Evolutionary conservation across 2,329 filamentous ascomycete genomes (phyloP).

Genomic region (Dichotomopilus funicola): DNA sequence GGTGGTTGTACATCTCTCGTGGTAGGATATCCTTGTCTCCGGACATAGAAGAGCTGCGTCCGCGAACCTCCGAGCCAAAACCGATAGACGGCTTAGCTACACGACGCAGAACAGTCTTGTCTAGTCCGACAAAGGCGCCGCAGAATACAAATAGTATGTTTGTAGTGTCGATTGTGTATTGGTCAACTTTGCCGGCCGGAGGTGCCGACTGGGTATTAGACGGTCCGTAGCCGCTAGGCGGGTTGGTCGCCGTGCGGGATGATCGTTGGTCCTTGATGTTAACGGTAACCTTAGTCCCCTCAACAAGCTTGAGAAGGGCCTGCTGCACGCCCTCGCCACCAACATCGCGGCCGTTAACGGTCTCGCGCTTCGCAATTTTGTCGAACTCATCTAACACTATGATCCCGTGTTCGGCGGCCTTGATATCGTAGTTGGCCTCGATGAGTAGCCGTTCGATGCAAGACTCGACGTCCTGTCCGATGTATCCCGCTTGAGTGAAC

Average conservation of each 20-base stretch:
- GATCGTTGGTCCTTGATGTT: conserved; percentile 75
- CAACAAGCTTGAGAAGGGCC: conserved; percentile 88
- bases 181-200: conserved; percentile 48
- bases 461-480: conserved; percentile 94
- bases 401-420: conserved; percentile 81
- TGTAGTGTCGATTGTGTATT: conserved; percentile 77
- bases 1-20: conserved; percentile 50
- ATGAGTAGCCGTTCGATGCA: conserved; percentile 87
- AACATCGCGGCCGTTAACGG: conserved; percentile 85
- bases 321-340: conserved; percentile 96
- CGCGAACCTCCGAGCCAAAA: conserved; percentile 76
- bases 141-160: conserved; percentile 98
- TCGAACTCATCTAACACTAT: conserved; percentile 96
- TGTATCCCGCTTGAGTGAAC: conserved; percentile 94
- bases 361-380: conserved; percentile 87
- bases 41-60: conserved; percentile 41
- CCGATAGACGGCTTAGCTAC: conserved; percentile 81
- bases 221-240: conserved; percentile 47
- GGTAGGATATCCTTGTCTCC: conserved; percentile 55
- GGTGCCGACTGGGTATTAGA: conserved; percentile 41
- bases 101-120: conserved; percentile 81
- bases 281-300: conserved; percentile 88
- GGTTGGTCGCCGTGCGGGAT: conserved; percentile 45
- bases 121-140: conserved; percentile 87
- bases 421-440: conserved; percentile 82